Evolutionary conservation across 2,329 filamentous ascomycete species (phyloP).

Genomic region (Golovinomyces cichoracearum): DNA sequence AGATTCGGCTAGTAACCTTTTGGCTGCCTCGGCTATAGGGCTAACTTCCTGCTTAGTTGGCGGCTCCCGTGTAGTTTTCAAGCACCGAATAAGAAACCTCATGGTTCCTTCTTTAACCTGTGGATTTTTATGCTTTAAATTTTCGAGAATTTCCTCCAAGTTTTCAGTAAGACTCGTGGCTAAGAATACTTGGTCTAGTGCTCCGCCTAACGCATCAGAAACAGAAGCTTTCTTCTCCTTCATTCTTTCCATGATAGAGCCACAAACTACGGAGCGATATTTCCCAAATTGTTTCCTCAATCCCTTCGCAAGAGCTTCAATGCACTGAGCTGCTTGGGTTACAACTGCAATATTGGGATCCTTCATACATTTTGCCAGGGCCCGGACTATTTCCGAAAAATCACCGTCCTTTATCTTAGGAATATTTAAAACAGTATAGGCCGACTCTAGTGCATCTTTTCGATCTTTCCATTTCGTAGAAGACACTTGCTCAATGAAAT

Average conservation of each 20-base stretch:
- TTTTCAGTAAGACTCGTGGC: slow-evolving; percentile 56
- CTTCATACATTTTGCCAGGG: slow-evolving; percentile 90
- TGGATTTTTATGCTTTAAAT: slow-evolving; percentile 79
- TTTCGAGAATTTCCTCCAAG: slow-evolving; percentile 70
- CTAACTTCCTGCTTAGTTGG: slow-evolving; percentile 65
- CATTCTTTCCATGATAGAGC: slow-evolving; percentile 75
- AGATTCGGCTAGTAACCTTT: slow-evolving; percentile 74
- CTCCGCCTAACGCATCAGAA: slow-evolving; percentile 62
- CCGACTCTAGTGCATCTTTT: slow-evolving; percentile 72
- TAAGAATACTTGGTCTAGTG: slow-evolving; percentile 44
- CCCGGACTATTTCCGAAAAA: slow-evolving; percentile 60
- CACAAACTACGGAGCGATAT: slow-evolving; percentile 57
- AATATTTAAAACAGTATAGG: slow-evolving; percentile 52
- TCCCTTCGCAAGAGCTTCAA: slow-evolving; percentile 70
- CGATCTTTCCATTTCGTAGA: slow-evolving; percentile 97
- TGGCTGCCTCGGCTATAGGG: slow-evolving; percentile 62
- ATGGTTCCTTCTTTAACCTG: slow-evolving; percentile 91
- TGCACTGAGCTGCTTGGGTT: slow-evolving; percentile 73
- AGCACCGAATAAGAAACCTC: slow-evolving; percentile 70
- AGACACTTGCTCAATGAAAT: slow-evolving; percentile 58
- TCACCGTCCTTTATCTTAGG: slow-evolving; percentile 78
- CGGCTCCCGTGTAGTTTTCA: slow-evolving; percentile 59
- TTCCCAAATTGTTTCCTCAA: slow-evolving; percentile 53
- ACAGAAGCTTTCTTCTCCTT: slow-evolving; percentile 93
- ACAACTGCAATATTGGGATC: slow-evolving; percentile 93